Percentiles rank a stretch among this genome's conserved stretches.
These are phyloP conservation scores for Nissolia schottii DNA, from an alignment of 306 rosid genomes.

Conservation along the genomic window DNA sequence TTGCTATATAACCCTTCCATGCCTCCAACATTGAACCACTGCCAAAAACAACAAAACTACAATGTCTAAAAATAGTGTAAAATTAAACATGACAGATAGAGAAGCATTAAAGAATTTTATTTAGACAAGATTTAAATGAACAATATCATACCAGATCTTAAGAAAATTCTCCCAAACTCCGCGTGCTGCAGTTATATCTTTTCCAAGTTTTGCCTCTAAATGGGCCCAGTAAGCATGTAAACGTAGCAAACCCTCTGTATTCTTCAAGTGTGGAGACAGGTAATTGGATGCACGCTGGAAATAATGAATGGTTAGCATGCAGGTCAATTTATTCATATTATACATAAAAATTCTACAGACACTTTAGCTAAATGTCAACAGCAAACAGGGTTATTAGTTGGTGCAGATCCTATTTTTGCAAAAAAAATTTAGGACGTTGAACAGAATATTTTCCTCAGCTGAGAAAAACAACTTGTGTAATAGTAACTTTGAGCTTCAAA, in stretches of 20 bases:
- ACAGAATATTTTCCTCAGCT: neutral
- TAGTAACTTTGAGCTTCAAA: neutral
- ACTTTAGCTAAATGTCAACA: neutral
- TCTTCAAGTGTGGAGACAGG: constrained; percentile 76
- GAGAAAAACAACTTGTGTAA: neutral
- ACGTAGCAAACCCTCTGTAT: constrained; percentile 58
- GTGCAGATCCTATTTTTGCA: neutral
- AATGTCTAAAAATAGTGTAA: neutral
- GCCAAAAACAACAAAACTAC: constrained; percentile 4
- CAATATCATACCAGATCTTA: constrained; percentile 61
- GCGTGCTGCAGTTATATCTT: constrained; percentile 70
- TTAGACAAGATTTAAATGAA: constrained; percentile 11
- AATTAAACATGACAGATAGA: constrained; percentile 1
- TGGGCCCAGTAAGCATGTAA: constrained; percentile 89
- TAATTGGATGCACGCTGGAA: constrained; percentile 78
- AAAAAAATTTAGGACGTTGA: neutral
- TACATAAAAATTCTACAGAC: neutral
- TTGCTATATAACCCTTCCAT: constrained; percentile 73
- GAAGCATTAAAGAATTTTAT: neutral
- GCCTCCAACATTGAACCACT: constrained; percentile 84
- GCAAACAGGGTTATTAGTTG: neutral
- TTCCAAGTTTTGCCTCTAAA: constrained; percentile 60
- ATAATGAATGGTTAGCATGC: constrained; percentile 20
- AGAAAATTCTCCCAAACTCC: constrained; percentile 90
- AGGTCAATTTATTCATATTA: neutral